A percentile compares a stretch with the other conserved stretches of the same genome.
These are phyloP conservation scores for Ustilago shanxiensis DNA, from an alignment of 1,284 basidiomycete genomes.

Conservation along the genomic window DNA sequence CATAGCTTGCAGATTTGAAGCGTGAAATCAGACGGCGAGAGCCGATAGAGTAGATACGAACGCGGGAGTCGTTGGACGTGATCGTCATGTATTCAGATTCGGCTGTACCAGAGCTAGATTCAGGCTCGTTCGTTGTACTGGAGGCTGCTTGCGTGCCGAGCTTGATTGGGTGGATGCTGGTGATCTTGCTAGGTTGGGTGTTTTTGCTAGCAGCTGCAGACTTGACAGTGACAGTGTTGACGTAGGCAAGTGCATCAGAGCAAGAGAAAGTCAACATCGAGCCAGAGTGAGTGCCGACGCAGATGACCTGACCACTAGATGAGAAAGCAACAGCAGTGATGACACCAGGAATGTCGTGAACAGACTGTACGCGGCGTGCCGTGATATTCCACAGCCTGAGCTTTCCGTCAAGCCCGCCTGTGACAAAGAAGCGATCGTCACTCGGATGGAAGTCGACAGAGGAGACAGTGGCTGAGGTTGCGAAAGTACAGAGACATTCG, in stretches of 20 bases:
- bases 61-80: constrained; percentile 70
- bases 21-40: constrained; percentile 57
- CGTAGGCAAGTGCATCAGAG: constrained; percentile 61
- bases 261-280: constrained; percentile 65
- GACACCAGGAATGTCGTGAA: constrained; percentile 67
- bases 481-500: constrained; percentile 70
- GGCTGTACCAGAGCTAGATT: background rate
- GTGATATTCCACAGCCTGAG: constrained; percentile 70
- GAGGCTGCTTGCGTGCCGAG: constrained; percentile 15
- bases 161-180: constrained; percentile 64
- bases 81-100: constrained; percentile 67
- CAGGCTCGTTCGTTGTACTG: background rate
- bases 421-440: constrained; percentile 71
- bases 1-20: constrained; percentile 53
- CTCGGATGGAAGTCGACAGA: constrained; percentile 67
- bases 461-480: constrained; percentile 70
- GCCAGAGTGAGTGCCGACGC: constrained; percentile 69
- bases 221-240: constrained; percentile 64
- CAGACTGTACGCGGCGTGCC: constrained; percentile 48
- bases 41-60: constrained; percentile 68
- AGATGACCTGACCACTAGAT: constrained; percentile 64
- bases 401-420: constrained; percentile 70
- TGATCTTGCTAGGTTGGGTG: constrained; percentile 70
- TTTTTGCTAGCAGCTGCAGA: constrained; percentile 66
- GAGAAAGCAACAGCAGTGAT: constrained; percentile 70